Evolutionary conservation across 768 basidiomycete genomes (phyloP).

Genomic region (Xanthoconium purpureum): DNA sequence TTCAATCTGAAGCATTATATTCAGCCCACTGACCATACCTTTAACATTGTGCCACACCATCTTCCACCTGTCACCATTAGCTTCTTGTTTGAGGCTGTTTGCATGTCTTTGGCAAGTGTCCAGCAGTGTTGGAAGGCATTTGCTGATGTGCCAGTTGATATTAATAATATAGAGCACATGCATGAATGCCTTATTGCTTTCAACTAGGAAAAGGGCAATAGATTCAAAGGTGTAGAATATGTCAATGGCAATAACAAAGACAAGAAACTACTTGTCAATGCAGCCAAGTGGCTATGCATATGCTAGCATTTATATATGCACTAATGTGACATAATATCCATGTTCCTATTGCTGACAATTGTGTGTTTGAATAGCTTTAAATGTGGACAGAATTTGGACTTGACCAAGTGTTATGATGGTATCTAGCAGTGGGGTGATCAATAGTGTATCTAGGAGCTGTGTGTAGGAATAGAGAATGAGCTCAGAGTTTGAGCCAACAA

Average conservation of each 20-base stretch:
- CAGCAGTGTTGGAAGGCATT: too few relatives aligned
- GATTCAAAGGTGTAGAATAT: slow-evolving; percentile 22
- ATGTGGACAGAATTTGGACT: slow-evolving; percentile 39
- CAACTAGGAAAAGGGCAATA: slow-evolving; percentile 23
- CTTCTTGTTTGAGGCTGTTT: too few relatives aligned
- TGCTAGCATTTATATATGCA: slow-evolving; percentile 24
- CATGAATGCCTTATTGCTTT: slow-evolving; percentile 18
- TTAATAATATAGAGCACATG: slow-evolving; percentile 26
- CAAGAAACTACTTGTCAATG: slow-evolving; percentile 48
- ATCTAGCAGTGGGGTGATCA: slow-evolving; percentile 50
- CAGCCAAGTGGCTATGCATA: slow-evolving; percentile 45
- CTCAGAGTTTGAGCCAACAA: slow-evolving; percentile 54
- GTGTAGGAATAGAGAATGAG: slow-evolving; percentile 86
- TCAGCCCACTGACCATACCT: too few relatives aligned
- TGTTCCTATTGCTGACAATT: slow-evolving; percentile 62
- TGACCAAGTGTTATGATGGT: slow-evolving; percentile 44
- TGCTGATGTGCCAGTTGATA: slow-evolving; percentile 1
- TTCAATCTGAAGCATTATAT: too few relatives aligned
- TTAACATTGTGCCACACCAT: too few relatives aligned
- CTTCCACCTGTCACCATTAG: too few relatives aligned
- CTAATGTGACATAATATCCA: slow-evolving; percentile 61
- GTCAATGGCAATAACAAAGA: slow-evolving; percentile 46
- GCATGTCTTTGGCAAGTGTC: too few relatives aligned
- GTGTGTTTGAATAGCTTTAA: slow-evolving; percentile 48
- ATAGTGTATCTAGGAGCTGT: slow-evolving; percentile 68